Conservation (phyloP, 257 asterid species). For the Solanum sitiens region DNA sequence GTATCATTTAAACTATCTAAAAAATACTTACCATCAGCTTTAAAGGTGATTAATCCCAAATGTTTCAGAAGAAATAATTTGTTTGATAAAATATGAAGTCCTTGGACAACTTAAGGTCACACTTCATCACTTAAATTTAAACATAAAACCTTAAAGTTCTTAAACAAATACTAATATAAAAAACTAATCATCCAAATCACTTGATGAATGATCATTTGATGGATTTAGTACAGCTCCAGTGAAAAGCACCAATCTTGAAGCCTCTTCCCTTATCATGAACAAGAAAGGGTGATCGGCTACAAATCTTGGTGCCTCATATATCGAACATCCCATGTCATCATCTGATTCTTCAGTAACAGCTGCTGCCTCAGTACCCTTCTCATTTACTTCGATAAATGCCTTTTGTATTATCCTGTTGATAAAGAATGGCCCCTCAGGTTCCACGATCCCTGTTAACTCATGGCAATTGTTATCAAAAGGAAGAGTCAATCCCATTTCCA, state of each 20-base stretch:
- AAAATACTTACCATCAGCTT: no score
- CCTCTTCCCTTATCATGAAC: not conserved
- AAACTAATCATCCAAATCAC: not conserved
- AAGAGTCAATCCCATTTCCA: not conserved
- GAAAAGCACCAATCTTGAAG: not conserved
- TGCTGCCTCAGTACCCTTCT: not conserved
- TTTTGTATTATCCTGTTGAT: not conserved
- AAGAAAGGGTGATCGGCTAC: not conserved
- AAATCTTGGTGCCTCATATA: not conserved
- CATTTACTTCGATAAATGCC: not conserved
- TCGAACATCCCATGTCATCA: not conserved
- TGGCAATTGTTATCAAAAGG: not conserved
- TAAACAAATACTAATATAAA: not conserved
- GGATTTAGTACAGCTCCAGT: not conserved
- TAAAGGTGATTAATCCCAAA: no score
- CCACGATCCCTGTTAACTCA: not conserved
- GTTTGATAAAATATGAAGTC: no score
- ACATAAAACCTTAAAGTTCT: not conserved
- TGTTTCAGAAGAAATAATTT: no score
- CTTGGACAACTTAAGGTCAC: not conserved
- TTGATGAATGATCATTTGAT: not conserved
- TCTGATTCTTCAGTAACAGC: not conserved
- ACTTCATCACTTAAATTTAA: not conserved
- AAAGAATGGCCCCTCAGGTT: not conserved
- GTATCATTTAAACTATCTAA: no score